phyloP scores from a whole-genome alignment of 116 monocot genomes.

The Iris pallida region DNA sequence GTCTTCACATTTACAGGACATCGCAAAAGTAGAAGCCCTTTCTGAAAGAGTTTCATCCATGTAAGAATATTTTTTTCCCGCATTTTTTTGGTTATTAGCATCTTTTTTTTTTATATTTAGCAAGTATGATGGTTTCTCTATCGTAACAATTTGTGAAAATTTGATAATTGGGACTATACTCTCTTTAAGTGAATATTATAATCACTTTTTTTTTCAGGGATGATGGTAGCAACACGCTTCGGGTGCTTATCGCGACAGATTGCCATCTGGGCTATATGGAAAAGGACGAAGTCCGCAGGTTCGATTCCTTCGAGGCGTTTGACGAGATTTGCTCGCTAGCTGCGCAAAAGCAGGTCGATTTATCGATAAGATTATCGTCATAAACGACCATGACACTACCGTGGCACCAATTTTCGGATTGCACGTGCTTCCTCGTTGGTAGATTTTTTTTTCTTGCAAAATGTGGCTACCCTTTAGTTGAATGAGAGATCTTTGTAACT shows the following conservation, averaged over 20 bases:
- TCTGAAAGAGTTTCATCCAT: no score
- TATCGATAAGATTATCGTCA: no score
- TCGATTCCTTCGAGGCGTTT: slow-evolving; percentile 95
- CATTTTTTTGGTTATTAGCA: no score
- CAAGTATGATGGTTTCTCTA: no score
- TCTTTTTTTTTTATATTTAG: no score
- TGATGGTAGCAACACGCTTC: slow-evolving; percentile 50
- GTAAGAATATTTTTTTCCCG: no score
- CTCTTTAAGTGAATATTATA: neutral
- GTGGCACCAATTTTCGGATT: neutral
- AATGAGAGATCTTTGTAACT: slow-evolving; percentile 5
- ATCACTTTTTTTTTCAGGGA: slow-evolving; percentile 46
- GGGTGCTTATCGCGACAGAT: slow-evolving; percentile 92
- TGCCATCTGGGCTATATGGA: slow-evolving; percentile 97
- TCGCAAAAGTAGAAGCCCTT: no score
- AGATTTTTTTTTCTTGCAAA: neutral
- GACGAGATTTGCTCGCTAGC: slow-evolving; percentile 99
- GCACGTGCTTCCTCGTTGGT: neutral
- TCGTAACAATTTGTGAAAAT: no score
- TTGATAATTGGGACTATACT: no score
- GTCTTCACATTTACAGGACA: no score
- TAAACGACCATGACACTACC: neutral
- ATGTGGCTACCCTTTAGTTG: neutral
- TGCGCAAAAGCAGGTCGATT: slow-evolving; percentile 74
- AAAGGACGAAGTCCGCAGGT: slow-evolving; percentile 96